Evolutionary conservation across 768 basidiomycete genomes (phyloP).

Genomic region (Kwoniella dendrophila): DNA sequence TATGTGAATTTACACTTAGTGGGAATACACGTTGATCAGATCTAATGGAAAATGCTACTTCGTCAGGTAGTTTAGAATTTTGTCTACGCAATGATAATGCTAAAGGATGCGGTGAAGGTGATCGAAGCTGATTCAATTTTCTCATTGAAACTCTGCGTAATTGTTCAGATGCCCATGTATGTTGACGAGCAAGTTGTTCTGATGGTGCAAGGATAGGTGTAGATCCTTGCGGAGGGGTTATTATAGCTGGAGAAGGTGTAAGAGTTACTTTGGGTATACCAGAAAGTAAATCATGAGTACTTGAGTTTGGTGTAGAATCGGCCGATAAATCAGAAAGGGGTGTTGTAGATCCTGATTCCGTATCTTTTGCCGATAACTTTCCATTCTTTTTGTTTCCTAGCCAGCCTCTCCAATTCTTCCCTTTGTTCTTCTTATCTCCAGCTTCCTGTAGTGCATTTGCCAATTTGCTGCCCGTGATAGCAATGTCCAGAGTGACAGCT

Average conservation of each 20-base stretch:
- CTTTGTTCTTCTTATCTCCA: constrained; percentile 24
- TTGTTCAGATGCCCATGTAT: constrained; percentile 33
- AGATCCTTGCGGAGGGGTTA: constrained; percentile 9
- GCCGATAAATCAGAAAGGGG: constrained; percentile 15
- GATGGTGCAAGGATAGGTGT: constrained; percentile 18
- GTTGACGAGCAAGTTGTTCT: constrained; percentile 13
- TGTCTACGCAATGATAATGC: constrained; percentile 36
- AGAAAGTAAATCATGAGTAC: constrained; percentile 12
- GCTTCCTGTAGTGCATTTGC: constrained; percentile 32
- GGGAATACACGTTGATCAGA: constrained; percentile 43
- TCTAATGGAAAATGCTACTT: constrained; percentile 42
- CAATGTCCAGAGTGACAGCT: constrained; percentile 22
- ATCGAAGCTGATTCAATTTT: constrained; percentile 40
- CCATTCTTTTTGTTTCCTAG: constrained; percentile 28
- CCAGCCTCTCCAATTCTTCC: constrained; percentile 37
- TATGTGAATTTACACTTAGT: constrained; percentile 31
- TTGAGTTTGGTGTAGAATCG: constrained; percentile 20
- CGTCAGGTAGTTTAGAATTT: constrained; percentile 37
- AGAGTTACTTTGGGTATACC: constrained; percentile 17
- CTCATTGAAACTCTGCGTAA: constrained; percentile 35
- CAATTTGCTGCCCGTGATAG: constrained; percentile 31
- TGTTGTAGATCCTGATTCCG: constrained; percentile 16
- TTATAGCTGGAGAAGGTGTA: constrained; percentile 27
- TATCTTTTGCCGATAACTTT: constrained; percentile 5
- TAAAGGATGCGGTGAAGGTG: constrained; percentile 46